Percentiles rank a stretch among this genome's conserved stretches.
Evolutionary conservation across 139 green algal species (phyloP).

Genomic region (Chlamydomonas urium): DNA sequence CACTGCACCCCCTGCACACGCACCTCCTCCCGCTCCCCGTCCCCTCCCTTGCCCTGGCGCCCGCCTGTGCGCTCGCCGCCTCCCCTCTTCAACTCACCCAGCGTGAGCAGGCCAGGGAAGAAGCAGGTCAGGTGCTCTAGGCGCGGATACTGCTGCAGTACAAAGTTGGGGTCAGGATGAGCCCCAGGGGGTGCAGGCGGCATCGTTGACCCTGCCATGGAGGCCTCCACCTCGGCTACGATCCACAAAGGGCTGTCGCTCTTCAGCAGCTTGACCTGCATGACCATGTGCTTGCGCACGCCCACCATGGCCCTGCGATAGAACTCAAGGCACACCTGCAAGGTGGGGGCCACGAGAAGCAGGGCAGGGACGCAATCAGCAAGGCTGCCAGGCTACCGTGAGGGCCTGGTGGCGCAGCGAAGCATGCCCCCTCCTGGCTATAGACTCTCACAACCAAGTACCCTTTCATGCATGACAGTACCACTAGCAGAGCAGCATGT

Average conservation of each 20-base stretch:
- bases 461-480: no score
- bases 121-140: constrained; percentile 91
- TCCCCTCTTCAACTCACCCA: constrained; percentile 41
- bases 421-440: no score
- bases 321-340: constrained; percentile 41
- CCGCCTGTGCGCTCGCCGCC: neutral
- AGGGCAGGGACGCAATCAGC: no score
- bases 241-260: constrained; percentile 14
- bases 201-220: neutral
- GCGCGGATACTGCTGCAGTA: neutral
- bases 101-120: constrained; percentile 71
- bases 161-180: neutral
- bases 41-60: no score
- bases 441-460: no score
- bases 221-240: constrained; percentile 6
- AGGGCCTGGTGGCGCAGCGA: no score
- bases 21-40: no score
- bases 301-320: constrained; percentile 57
- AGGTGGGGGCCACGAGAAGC: no score
- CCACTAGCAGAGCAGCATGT: no score
- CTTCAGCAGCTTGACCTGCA: constrained; percentile 11
- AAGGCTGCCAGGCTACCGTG: no score
- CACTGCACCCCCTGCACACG: no score
- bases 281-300: constrained; percentile 63
- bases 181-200: neutral